phyloP scores from a whole-genome alignment of 768 basidiomycete genomes.

The Boletus bicolor region DNA sequence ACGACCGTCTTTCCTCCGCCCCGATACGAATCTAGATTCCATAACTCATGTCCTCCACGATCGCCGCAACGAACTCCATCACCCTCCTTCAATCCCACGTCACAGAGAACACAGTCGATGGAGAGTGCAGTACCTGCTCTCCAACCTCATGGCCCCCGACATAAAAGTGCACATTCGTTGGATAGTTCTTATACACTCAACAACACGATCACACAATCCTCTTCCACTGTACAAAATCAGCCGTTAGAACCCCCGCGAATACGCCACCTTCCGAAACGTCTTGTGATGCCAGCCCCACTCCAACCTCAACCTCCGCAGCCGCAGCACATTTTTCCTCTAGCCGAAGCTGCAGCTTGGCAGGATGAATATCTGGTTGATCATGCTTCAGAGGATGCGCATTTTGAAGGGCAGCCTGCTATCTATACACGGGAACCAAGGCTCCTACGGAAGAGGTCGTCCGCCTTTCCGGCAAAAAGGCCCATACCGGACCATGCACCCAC shows the following conservation, averaged over 20 bases:
- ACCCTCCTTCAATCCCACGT: not conserved
- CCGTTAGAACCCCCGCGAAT: conserved; percentile 17
- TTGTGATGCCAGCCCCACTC: conserved; percentile 74
- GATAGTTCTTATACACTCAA: conserved; percentile 7
- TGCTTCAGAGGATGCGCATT: not conserved
- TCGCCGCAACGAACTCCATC: conserved; percentile 7
- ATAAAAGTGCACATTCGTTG: conserved; percentile 9
- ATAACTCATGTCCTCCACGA: conserved; percentile 6
- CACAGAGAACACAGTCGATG: conserved; percentile 4
- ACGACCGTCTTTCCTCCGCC: conserved; percentile 22
- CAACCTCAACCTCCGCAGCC: conserved; percentile 33
- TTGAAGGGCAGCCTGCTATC: conserved; percentile 6
- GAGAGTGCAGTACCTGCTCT: not conserved
- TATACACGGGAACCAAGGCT: conserved; percentile 17
- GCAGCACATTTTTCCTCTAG: conserved; percentile 13
- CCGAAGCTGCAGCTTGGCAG: not conserved
- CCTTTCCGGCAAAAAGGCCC: conserved; percentile 23
- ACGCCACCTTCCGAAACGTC: conserved; percentile 54
- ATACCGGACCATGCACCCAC: conserved; percentile 25
- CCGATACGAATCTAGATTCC: conserved; percentile 15
- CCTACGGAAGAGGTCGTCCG: conserved; percentile 24
- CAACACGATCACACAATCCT: not conserved
- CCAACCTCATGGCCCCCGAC: not conserved
- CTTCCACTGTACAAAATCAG: conserved; percentile 6
- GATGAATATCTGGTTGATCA: conserved; percentile 9